phyloP scores from a whole-genome alignment of 179 eudicot species.

The Silene noctiflora region DNA sequence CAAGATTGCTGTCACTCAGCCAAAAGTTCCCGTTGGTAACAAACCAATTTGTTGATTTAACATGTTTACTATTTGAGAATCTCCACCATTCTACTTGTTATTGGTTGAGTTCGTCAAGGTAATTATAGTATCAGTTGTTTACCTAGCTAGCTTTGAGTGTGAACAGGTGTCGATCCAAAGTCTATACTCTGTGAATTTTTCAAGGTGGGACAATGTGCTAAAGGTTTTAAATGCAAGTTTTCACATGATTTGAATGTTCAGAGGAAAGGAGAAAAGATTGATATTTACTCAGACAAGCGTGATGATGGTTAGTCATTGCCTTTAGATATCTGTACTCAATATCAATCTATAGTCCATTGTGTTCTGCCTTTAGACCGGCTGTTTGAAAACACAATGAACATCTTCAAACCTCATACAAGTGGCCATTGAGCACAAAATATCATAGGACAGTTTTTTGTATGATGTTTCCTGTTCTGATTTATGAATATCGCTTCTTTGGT shows the following conservation, averaged over 20 bases:
- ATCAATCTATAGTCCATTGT: neutral
- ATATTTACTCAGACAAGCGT: conserved; percentile 82
- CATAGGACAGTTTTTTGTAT: neutral
- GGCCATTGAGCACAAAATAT: neutral
- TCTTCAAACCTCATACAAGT: neutral
- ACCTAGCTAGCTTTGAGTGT: conserved; percentile 28
- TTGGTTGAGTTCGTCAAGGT: neutral
- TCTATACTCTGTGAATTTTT: conserved; percentile 87
- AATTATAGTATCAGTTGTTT: conserved; percentile 7
- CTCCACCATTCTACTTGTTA: neutral
- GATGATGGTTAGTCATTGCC: conserved; percentile 50
- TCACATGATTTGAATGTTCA: conserved; percentile 93
- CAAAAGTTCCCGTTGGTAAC: conserved; percentile 91
- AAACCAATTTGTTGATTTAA: neutral
- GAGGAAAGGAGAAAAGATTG: conserved; percentile 98
- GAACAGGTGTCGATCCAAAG: conserved; percentile 96
- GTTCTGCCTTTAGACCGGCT: neutral
- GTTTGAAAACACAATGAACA: neutral
- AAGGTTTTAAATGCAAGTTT: conserved; percentile 96
- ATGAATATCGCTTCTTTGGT: conserved; percentile 10
- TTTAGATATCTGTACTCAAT: neutral
- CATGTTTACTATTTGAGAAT: neutral
- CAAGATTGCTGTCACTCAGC: conserved; percentile 89
- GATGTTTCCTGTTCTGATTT: conserved; percentile 4
- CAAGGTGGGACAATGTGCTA: conserved; percentile 93